Base-by-base conservation (phyloP, 768 basidiomycete genomes). In the Pisolithus albus region DNA sequence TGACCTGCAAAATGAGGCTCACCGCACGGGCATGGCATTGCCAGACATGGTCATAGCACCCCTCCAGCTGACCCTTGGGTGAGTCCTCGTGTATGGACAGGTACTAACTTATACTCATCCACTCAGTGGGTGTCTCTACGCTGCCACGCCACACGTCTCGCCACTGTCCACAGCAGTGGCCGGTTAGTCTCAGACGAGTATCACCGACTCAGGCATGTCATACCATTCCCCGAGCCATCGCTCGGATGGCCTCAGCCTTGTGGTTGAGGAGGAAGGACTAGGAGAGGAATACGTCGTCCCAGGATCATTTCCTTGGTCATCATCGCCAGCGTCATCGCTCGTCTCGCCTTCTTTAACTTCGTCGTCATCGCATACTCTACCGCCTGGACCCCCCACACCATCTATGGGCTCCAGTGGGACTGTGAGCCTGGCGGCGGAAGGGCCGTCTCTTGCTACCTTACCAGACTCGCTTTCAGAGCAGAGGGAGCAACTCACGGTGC, bases 211-310 rank as follows among this genome's bases (percentile, higher is more conserved):
- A 11, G 59, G 56, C 6, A 56, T 61, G 51, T 79, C 78, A 0
- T 81, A 74, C 60, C 56, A 80, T 46, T 78, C 77, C 4, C 81
- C 78, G 56, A 51, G 56, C 15, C 84, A 86, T 54, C 84, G 89
- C 55, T 91, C 89, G 0, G 88, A 92, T 51, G 88, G 87, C 56
- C 34, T 34, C 11, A 68, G 70, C 70, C 53, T 73, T 64, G 61
- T 76, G 71, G 73, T 62, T 52, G 59, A 60, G n/a, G 72, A 71
- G 52, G 55, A 65, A 9, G 67, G 67, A 19, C 63, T 62, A 5
- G 44, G 30, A 55, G 57, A 53, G 19, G 50, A 55, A 16, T 43
- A 55, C 8, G 53, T 53, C 32, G 43, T 63, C 28, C 62, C 66
- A 18, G 58, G 61, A 23, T 73, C 74, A 23, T 72, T 69, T 3